Percentiles rank a stretch among this genome's conserved stretches.
Evolutionary conservation across 306 rosid genomes (phyloP).

Genomic region (Cucumis melo): DNA sequence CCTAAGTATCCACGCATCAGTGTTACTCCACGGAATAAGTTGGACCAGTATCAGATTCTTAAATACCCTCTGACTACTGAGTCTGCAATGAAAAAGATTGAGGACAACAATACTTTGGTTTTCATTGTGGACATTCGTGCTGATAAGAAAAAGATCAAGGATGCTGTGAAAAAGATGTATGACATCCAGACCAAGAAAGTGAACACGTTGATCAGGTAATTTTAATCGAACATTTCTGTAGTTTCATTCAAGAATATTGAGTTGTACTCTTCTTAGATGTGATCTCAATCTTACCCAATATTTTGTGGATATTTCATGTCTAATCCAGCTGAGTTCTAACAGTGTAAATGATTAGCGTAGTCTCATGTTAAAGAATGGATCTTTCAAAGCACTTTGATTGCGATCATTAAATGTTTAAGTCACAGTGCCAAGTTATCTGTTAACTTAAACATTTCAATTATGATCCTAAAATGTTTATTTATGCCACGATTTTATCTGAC

Average conservation of each 20-base stretch:
- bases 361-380: not conserved
- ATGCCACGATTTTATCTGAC: not conserved
- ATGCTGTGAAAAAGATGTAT: conserved; percentile 82
- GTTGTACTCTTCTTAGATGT: not conserved
- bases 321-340: not conserved
- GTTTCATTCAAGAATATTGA: not conserved
- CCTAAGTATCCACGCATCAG: conserved; percentile 63
- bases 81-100: conserved; percentile 88
- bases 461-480: not conserved
- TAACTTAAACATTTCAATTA: not conserved
- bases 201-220: conserved; percentile 81
- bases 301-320: not conserved
- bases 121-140: conserved; percentile 17
- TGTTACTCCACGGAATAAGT: conserved; percentile 52
- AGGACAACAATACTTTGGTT: conserved; percentile 66
- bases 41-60: conserved; percentile 59
- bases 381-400: no score
- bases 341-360: not conserved
- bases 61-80: conserved; percentile 32
- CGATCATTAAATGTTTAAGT: no score
- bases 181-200: conserved; percentile 93
- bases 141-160: conserved; percentile 42
- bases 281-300: not conserved
- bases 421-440: not conserved
- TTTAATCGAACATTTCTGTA: not conserved